Conservation (phyloP, 1,284 basidiomycete genomes). For the Microbotryomycetes sp. region DNA sequence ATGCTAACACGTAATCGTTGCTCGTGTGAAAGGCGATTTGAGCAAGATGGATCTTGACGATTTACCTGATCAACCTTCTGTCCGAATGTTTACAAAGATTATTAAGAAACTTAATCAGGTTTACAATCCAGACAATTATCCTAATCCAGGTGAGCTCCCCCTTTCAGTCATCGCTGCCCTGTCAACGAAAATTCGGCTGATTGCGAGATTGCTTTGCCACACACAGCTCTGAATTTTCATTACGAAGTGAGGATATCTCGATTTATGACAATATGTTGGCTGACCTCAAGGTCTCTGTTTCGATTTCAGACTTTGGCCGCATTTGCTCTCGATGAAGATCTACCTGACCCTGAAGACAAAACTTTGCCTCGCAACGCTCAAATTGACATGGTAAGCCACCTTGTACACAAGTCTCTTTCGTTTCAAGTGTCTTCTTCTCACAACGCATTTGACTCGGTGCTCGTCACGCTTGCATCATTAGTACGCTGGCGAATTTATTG, state of each 20-base stretch:
- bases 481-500: constrained; percentile 16
- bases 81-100: constrained; percentile 63
- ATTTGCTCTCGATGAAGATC: constrained; percentile 33
- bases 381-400: constrained; percentile 19
- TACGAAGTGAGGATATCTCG: constrained; percentile 25
- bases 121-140: constrained; percentile 82
- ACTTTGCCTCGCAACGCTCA: constrained; percentile 24
- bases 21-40: not conserved
- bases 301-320: constrained; percentile 28
- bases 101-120: constrained; percentile 68
- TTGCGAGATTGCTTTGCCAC: not conserved
- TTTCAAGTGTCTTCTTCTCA: not conserved
- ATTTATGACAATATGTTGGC: not conserved
- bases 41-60: not conserved
- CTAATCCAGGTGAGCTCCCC: constrained; percentile 69
- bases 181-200: not conserved
- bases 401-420: not conserved
- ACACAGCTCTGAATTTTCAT: constrained; percentile 33
- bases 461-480: not conserved
- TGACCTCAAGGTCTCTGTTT: not conserved
- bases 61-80: constrained; percentile 49
- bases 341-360: constrained; percentile 31
- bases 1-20: too few species aligned
- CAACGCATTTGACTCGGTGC: not conserved
- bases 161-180: not conserved